Evolutionary conservation across 306 rosid species (phyloP), one percentile per base, ranked within the genome.

Genomic region (Dryas drummondii): DNA sequence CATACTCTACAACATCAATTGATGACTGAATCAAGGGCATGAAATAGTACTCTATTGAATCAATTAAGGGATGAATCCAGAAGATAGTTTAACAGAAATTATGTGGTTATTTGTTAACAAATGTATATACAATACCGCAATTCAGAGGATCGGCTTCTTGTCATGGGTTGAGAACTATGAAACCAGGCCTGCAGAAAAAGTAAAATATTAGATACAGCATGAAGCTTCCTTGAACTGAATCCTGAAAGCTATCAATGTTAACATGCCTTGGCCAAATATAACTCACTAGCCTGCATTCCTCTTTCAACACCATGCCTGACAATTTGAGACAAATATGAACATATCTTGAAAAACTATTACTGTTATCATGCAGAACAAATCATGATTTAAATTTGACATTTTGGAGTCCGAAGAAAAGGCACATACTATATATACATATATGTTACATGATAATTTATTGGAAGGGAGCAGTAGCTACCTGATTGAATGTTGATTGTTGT

Each of bases 101-200:
- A 27, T 17, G 40, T 9, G 3, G 9, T 53, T 61, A 53, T 76
- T 26, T 72, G 32, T 71, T 60, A 81, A 71, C 68, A 70, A 79
- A 47, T 50, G 66, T 19, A 19, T 52, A 51, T 11, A 68, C 72
- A 81, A 32, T 91, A 91, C 98, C 98, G 84, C 81, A 94, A 82
- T 80, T 94, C 98, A 70, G 98, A 94, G 64, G 98, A 94, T 15
- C 97, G 91, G 81, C 98, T 94, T 88, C 98, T 88, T 71, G 98
- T 91, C 92, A 91, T 85, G 16, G 97, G 86, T 74, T 91, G 97
- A 79, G 93, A 87, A 69, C 88, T 91, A 55, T 91, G 91, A 84
- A 91, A 91, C 98, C 98, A 94, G n/a, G 97, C 96, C 97, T 94
- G 91, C 85, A 72, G 64, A 59, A 50, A 80, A 17, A 57, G 74